Percentiles rank a stretch among this genome's conserved stretches.
These are phyloP conservation scores for Papiliotrema nemorosa DNA, from an alignment of 1,284 basidiomycete species.

Conservation along the genomic window DNA sequence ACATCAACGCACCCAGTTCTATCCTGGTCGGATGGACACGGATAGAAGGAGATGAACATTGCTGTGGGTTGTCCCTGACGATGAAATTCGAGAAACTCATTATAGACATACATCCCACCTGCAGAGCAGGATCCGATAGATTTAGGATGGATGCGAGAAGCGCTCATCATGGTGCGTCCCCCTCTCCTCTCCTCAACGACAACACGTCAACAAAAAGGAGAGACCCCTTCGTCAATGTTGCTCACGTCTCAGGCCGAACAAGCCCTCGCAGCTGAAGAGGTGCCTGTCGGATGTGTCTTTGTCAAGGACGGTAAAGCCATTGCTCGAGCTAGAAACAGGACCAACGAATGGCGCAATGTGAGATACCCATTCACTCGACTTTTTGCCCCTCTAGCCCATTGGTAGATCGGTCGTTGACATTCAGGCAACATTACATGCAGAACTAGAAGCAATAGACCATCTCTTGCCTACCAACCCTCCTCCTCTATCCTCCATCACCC, in stretches of 20 bases:
- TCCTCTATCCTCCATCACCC: conserved; percentile 73
- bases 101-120: conserved; percentile 41
- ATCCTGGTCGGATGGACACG: neutral
- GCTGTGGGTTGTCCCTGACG: conserved; percentile 1
- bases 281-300: conserved; percentile 96
- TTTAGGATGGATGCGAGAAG: conserved; percentile 49
- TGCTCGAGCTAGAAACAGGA: conserved; percentile 83
- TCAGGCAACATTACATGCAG: conserved; percentile 96
- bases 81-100: neutral
- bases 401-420: neutral
- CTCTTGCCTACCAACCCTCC: conserved; percentile 64
- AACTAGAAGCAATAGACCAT: conserved; percentile 92
- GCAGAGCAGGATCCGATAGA: conserved; percentile 43
- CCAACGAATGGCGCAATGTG: conserved; percentile 90
- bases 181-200: neutral
- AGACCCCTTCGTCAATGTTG: neutral
- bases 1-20: too few species aligned
- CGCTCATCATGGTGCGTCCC: conserved; percentile 43
- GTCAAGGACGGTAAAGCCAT: conserved; percentile 73
- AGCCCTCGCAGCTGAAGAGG: conserved; percentile 78
- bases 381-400: neutral
- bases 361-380: conserved; percentile 24
- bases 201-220: neutral
- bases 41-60: neutral
- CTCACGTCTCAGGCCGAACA: conserved; percentile 56